Evolutionary conservation across 257 asterid genomes (phyloP).

Genomic region (Fraxinus anomala): DNA sequence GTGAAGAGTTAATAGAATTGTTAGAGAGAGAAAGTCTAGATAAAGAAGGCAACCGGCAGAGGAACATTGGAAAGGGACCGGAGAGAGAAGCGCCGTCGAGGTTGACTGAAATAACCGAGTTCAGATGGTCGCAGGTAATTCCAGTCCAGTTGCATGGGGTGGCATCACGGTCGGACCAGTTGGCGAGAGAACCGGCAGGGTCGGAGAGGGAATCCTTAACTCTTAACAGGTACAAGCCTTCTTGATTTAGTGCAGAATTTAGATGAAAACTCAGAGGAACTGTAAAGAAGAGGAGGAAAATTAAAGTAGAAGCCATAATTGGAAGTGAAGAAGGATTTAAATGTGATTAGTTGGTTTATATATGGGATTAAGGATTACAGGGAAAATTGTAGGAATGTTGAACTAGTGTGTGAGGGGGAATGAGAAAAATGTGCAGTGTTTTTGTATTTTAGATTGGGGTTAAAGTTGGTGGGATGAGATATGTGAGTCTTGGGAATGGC

Average conservation of each 20-base stretch:
- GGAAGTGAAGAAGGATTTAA: neutral
- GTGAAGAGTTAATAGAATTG: constrained; percentile 53
- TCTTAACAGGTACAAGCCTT: constrained; percentile 40
- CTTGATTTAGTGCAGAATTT: constrained; percentile 53
- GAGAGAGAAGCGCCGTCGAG: constrained; percentile 49
- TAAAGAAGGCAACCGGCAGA: constrained; percentile 63
- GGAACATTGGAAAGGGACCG: constrained; percentile 56
- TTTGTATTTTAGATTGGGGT: constrained; percentile 10
- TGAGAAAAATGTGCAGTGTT: constrained; percentile 7
- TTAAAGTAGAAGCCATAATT: constrained; percentile 24
- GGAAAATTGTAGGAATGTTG: neutral
- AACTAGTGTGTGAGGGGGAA: neutral
- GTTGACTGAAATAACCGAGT: constrained; percentile 47
- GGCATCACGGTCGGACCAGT: constrained; percentile 54
- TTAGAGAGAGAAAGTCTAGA: constrained; percentile 41
- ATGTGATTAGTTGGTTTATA: neutral
- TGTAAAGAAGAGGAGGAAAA: constrained; percentile 6
- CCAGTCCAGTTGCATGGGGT: constrained; percentile 94
- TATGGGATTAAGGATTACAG: neutral
- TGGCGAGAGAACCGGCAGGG: constrained; percentile 47
- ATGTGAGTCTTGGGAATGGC: constrained; percentile 32
- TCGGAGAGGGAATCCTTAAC: constrained; percentile 54
- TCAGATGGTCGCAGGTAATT: constrained; percentile 42
- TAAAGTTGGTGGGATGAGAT: neutral
- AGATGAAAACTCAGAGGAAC: neutral